phyloP scores from a whole-genome alignment of 208 protist genomes.

The Acanthamoeba sp. region DNA sequence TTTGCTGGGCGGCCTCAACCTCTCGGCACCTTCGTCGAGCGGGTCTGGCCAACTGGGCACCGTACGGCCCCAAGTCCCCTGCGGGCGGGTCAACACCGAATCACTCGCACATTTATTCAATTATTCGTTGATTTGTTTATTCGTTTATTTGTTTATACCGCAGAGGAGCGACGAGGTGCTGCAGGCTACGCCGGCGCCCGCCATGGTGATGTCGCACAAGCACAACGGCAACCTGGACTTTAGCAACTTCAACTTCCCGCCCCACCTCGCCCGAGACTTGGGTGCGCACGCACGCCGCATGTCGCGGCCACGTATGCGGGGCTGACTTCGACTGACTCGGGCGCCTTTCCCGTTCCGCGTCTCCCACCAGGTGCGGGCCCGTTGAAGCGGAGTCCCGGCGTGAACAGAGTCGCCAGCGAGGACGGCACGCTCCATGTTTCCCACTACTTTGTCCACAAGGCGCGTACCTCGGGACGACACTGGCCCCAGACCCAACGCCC shows the following conservation, averaged over 20 bases:
- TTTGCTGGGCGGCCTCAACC: background rate
- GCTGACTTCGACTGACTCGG: too few species aligned
- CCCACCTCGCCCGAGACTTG: background rate
- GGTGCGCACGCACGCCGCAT: background rate
- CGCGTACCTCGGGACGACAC: too few species aligned
- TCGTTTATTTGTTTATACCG: too few species aligned
- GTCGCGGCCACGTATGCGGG: too few species aligned
- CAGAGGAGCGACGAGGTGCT: background rate
- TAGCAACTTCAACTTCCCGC: conserved; percentile 61
- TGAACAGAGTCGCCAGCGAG: background rate
- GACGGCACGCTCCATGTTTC: conserved; percentile 4
- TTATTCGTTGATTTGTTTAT: too few species aligned
- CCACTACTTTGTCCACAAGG: conserved; percentile 27
- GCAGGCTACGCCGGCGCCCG: background rate
- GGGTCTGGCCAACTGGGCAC: background rate
- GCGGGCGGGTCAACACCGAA: too few species aligned
- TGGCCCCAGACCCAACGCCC: too few species aligned
- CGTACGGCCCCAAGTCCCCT: background rate
- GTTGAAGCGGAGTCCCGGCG: background rate
- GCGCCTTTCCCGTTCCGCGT: too few species aligned
- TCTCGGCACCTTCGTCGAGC: background rate
- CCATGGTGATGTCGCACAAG: background rate
- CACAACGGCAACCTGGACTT: conserved; percentile 71
- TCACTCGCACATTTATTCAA: too few species aligned
- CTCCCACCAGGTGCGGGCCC: background rate